Evolutionary conservation across 2,329 filamentous ascomycete genomes (phyloP), one percentile per base, ranked within the genome.

Genomic region (Fusarium citri): DNA sequence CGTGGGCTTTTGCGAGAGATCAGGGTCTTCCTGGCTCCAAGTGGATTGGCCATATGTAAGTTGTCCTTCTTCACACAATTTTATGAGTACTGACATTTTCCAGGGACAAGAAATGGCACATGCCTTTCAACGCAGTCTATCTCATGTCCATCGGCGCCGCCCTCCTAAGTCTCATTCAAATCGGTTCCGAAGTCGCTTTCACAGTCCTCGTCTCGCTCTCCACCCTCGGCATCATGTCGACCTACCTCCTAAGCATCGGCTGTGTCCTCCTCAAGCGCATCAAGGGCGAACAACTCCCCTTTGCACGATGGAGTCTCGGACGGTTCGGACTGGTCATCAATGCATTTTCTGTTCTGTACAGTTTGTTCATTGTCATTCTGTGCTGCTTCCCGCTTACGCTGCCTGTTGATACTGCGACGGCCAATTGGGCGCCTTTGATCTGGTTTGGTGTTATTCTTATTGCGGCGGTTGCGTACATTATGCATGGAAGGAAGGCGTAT

Each of bases 31-130:
- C 65, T 7, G 65, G 64, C 1, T 64, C 64, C 8, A n/a, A 26
- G 3, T 68, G 65, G 65, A 68, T 68, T 1, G 59, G 65, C 0
- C 64, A 68, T 10, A 68, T 68, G 65, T 57, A 53, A 28, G 50
- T 22, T 8, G 2, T 10, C 0, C 3, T 3, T 10, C n/a, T 6
- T 46, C 3, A 3, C 0, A 1, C 6, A 0, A 1, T 0, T 6
- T 2, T 5, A 14, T 2, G 3, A 2, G n/a, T 11, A 2, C 50
- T 67, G 3, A 66, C 16, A 0, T 4, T 6, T 25, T 0, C 0
- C 2, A 67, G 64, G 64, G 64, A 68, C 16, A 68, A 34, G 58
- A 68, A 64, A 14, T 68, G 65, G 64, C 64, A 68, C 18, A 64
- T 68, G 59, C 65, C 65, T 1, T 68, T 68, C 20, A 51, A 59